Percentiles rank a stretch among this genome's conserved stretches.
Conservation (phyloP, 306 rosid genomes). For the Cucurbita ficifolia region DNA sequence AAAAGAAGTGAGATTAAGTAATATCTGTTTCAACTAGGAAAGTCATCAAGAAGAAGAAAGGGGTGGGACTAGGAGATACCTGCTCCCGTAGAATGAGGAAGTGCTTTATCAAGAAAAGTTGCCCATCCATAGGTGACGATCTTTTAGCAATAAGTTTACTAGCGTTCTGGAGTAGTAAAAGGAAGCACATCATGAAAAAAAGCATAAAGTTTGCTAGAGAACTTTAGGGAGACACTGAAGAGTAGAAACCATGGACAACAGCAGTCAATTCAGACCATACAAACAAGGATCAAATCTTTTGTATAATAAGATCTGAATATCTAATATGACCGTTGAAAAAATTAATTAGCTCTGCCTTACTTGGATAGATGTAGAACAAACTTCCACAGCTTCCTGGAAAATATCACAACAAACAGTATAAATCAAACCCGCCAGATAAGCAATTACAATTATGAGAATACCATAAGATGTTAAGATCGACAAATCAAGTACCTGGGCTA, state of each 20-base stretch:
- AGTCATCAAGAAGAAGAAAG: conserved; percentile 2
- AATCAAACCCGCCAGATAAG: neutral
- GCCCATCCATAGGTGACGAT: conserved; percentile 92
- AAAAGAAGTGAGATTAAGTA: conserved; percentile 1
- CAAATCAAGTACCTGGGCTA: conserved; percentile 68
- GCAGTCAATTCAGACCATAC: neutral
- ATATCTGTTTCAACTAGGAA: conserved; percentile 3
- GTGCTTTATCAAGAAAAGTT: conserved; percentile 91
- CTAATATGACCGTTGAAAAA: neutral
- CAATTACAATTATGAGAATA: conserved; percentile 1
- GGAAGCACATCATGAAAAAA: conserved; percentile 17
- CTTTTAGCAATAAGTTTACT: conserved; percentile 79
- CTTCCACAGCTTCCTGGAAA: conserved; percentile 89
- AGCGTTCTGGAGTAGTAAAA: conserved; percentile 57
- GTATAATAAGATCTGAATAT: neutral
- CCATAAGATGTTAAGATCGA: neutral
- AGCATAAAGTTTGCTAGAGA: neutral
- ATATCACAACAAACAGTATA: neutral
- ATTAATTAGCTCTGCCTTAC: conserved; percentile 20
- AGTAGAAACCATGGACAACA: neutral
- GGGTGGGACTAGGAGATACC: conserved; percentile 27
- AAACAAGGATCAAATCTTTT: neutral
- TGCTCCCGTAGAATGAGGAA: conserved; percentile 91
- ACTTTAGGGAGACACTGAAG: neutral
- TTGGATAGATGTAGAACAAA: conserved; percentile 83